phyloP scores from a whole-genome alignment of 768 basidiomycete genomes.

The Hypholoma fasciculare region DNA sequence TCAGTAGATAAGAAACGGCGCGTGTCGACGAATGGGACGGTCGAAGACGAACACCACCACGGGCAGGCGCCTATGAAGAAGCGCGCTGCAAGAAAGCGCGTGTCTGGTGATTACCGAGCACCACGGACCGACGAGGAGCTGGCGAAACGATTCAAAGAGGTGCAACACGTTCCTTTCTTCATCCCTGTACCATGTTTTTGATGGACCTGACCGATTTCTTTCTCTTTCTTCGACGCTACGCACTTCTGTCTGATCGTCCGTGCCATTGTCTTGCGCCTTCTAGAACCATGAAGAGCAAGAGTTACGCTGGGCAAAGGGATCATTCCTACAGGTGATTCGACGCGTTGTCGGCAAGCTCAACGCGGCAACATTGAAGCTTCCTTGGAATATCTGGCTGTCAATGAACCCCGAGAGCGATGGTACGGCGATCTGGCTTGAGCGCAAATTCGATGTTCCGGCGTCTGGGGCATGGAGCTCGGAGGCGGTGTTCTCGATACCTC shows the following conservation, averaged over 20 bases:
- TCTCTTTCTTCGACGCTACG: conserved; percentile 10
- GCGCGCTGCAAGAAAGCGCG: conserved; percentile 34
- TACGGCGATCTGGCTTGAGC: conserved; percentile 79
- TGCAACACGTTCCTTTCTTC: conserved; percentile 30
- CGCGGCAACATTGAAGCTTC: conserved; percentile 28
- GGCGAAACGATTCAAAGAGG: conserved; percentile 68
- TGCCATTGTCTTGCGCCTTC: conserved; percentile 10
- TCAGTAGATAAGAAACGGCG: conserved; percentile 33
- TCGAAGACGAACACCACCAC: conserved; percentile 1
- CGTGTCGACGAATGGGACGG: conserved; percentile 22
- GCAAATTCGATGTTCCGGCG: conserved; percentile 69
- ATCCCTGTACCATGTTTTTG: conserved; percentile 12
- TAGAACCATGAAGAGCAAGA: conserved; percentile 75
- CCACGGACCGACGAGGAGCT: conserved; percentile 67
- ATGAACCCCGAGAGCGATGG: conserved; percentile 70
- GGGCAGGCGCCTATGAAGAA: conserved; percentile 33
- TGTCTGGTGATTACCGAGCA: conserved; percentile 46
- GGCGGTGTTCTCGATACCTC: conserved; percentile 60
- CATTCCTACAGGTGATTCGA: conserved; percentile 57
- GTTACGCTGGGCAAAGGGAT: conserved; percentile 71
- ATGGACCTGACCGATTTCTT: conserved; percentile 15
- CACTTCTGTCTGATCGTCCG: conserved; percentile 10
- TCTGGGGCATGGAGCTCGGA: conserved; percentile 67
- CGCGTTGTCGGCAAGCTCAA: conserved; percentile 35
- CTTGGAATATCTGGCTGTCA: conserved; percentile 76